These are phyloP conservation scores for Backusella mclennaniae DNA, from an alignment of 192 early-diverging fungal species.

Conservation along the genomic window DNA sequence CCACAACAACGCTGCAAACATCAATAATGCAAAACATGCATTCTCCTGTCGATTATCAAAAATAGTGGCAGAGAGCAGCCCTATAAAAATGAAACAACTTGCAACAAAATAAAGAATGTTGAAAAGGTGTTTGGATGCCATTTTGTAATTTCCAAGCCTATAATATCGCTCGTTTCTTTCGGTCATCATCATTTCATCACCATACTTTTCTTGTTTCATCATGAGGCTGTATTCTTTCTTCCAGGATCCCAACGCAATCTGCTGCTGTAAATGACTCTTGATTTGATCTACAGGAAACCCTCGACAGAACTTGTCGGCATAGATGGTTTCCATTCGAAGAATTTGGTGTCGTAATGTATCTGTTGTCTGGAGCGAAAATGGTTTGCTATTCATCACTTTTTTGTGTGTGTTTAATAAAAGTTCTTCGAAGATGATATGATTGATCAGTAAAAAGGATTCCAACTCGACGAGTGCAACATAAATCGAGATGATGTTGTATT, in stretches of 20 bases:
- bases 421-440: background rate
- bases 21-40: constrained; percentile 82
- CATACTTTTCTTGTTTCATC: background rate
- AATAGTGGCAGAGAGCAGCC: constrained; percentile 33
- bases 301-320: background rate
- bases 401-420: background rate
- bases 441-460: background rate
- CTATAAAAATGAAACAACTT: background rate
- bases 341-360: background rate
- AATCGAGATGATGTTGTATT: background rate
- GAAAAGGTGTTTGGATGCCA: background rate
- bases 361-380: background rate
- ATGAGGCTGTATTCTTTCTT: background rate
- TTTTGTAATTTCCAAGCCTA: background rate
- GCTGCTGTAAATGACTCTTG: background rate
- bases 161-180: background rate
- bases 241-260: background rate
- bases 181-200: background rate
- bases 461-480: background rate
- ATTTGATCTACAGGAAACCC: background rate
- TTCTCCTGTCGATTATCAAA: constrained; percentile 73
- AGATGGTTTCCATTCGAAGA: background rate
- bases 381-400: background rate
- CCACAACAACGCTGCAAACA: constrained; percentile 82
- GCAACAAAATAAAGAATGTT: background rate